Percentiles rank a stretch among this genome's conserved stretches.
Conservation (phyloP, 768 basidiomycete genomes). For the Calocybe indica region DNA sequence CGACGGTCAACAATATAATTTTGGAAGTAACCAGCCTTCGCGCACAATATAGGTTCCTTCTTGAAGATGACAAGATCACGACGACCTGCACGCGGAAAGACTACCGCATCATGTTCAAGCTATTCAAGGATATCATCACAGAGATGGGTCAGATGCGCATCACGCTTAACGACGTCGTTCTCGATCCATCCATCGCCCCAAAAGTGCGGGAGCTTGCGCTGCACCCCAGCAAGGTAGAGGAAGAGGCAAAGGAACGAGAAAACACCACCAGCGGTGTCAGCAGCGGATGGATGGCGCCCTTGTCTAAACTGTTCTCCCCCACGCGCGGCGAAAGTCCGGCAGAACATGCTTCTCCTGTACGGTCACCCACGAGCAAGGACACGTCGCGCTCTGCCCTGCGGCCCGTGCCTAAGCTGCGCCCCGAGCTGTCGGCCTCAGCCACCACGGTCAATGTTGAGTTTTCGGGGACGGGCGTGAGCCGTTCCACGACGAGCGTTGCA, state of each 20-base stretch:
- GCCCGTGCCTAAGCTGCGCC: slow-evolving; percentile 72
- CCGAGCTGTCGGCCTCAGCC: slow-evolving; percentile 80
- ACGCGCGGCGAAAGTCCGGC: slow-evolving; percentile 16
- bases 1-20: slow-evolving; percentile 70
- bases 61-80: slow-evolving; percentile 70
- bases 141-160: slow-evolving; percentile 81
- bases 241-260: slow-evolving; percentile 27
- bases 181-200: slow-evolving; percentile 75
- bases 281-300: slow-evolving; percentile 77
- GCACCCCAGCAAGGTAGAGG: slow-evolving; percentile 48
- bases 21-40: slow-evolving; percentile 68
- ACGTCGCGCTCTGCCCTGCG: slow-evolving; percentile 29
- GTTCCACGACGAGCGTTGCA: slow-evolving; percentile 34
- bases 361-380: slow-evolving; percentile 15
- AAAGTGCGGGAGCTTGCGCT: slow-evolving; percentile 69
- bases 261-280: slow-evolving; percentile 21
- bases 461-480: slow-evolving; percentile 52
- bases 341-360: slow-evolving; percentile 12
- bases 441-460: slow-evolving; percentile 98
- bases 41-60: slow-evolving; percentile 59
- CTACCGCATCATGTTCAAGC: slow-evolving; percentile 72
- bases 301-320: slow-evolving; percentile 69
- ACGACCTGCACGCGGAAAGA: slow-evolving; percentile 71
- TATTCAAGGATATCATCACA: slow-evolving; percentile 78
- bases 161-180: slow-evolving; percentile 81